Conservation (phyloP, 2,329 filamentous ascomycete species). For the Phialocephala sp. region DNA sequence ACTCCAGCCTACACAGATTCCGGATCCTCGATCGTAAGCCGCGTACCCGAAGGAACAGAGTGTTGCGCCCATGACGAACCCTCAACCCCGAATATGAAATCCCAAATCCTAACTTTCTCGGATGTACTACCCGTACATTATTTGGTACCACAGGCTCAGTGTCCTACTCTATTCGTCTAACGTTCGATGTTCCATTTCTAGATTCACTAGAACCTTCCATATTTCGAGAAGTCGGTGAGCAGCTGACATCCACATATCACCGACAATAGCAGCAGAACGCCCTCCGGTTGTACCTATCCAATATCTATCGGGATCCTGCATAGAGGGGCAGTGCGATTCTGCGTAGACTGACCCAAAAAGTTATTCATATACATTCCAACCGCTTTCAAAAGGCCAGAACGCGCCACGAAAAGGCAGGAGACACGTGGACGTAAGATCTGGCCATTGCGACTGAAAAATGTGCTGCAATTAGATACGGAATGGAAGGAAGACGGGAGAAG, state of each 20-base stretch:
- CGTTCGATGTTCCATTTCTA: not conserved
- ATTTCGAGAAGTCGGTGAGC: not conserved
- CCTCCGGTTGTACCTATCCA: not conserved
- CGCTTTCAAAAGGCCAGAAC: not conserved
- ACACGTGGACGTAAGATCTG: not conserved
- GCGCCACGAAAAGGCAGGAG: constrained; percentile 1
- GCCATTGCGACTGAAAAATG: not conserved
- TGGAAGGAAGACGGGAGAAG: constrained; percentile 6
- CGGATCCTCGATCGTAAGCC: not conserved
- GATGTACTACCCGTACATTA: not conserved
- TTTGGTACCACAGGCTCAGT: not conserved
- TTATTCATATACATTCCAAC: not conserved
- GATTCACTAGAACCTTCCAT: not conserved
- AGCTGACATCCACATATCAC: not conserved
- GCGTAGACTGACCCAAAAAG: no score
- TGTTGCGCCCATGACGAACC: not conserved
- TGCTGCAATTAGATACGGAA: not conserved
- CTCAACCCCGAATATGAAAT: not conserved
- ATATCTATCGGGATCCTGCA: constrained; percentile 1
- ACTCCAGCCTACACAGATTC: not conserved
- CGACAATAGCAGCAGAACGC: no score
- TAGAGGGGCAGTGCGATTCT: not conserved
- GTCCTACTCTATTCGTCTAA: constrained; percentile 2
- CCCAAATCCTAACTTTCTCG: not conserved
- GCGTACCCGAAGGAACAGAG: not conserved